Conservation (phyloP, 2,329 filamentous ascomycete species). For the Madurella mycetomatis region DNA sequence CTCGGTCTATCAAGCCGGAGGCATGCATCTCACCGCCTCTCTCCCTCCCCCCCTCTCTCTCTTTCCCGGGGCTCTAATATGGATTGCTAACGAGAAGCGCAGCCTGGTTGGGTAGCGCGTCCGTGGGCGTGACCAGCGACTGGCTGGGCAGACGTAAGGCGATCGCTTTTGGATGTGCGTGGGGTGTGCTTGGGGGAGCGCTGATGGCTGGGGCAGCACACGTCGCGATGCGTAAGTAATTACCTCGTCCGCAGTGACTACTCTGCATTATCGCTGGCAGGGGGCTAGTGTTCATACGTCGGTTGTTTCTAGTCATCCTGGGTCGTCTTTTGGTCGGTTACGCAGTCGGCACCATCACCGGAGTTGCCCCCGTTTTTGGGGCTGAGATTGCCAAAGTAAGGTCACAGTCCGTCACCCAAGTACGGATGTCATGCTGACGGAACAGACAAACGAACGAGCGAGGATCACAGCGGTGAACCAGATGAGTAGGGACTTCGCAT, state of each 20-base stretch:
- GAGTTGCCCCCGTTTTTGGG: conserved; percentile 38
- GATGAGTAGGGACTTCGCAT: conserved; percentile 32
- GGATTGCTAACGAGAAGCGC: not conserved
- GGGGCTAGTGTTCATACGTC: not conserved
- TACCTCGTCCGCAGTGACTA: too few relatives aligned
- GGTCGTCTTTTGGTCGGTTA: conserved; percentile 37
- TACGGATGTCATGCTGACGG: not conserved
- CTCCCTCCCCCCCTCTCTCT: too few relatives aligned
- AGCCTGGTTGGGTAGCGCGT: conserved; percentile 40
- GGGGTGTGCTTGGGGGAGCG: conserved; percentile 36
- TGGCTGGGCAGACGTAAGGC: conserved; percentile 35
- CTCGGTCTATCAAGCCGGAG: conserved; percentile 38
- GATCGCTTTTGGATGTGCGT: conserved; percentile 38
- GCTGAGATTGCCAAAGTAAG: conserved; percentile 39
- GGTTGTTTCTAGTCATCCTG: conserved; percentile 31
- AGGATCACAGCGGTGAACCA: conserved; percentile 39
- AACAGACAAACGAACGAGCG: conserved; percentile 34
- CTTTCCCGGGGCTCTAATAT: too few relatives aligned
- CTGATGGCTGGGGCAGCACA: conserved; percentile 40
- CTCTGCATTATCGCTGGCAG: not conserved
- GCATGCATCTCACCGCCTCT: conserved; percentile 12
- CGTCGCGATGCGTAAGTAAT: conserved; percentile 36
- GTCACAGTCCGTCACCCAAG: not conserved
- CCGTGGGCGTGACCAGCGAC: conserved; percentile 37
- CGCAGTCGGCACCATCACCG: conserved; percentile 39